Percentiles rank a stretch among this genome's conserved stretches.
Evolutionary conservation across 2,329 filamentous ascomycete species (phyloP).

Genomic region (Madurella fahalii): DNA sequence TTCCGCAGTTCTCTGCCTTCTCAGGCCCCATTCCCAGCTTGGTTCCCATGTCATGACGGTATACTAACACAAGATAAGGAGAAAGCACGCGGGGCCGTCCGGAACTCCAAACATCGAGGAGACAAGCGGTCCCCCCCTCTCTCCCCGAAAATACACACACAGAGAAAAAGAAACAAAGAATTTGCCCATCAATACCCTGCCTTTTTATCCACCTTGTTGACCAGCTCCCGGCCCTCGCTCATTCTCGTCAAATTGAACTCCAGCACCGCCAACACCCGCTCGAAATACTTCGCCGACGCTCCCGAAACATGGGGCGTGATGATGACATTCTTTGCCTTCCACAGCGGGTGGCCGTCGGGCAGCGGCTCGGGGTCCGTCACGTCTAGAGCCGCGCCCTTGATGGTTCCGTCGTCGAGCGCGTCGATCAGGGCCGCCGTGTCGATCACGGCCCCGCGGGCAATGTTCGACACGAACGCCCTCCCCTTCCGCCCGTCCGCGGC

Average conservation of each 20-base stretch:
- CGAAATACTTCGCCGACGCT: constrained; percentile 37
- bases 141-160: no score
- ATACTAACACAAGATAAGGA: no score
- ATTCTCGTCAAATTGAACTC: constrained; percentile 39
- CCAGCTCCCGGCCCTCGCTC: constrained; percentile 35
- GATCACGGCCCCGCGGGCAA: constrained; percentile 57
- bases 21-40: no score
- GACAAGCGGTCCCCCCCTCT: no score
- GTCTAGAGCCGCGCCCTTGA: constrained; percentile 66
- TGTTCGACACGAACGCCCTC: constrained; percentile 64
- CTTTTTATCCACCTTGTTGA: constrained; percentile 39
- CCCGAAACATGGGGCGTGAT: constrained; percentile 54
- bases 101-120: no score
- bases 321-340: constrained; percentile 64
- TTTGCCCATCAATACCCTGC: constrained; percentile 29
- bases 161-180: no score
- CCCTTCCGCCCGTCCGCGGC: constrained; percentile 17
- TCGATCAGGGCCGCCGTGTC: constrained; percentile 55
- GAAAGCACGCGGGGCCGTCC: no score
- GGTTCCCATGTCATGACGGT: no score
- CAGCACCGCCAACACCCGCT: constrained; percentile 41
- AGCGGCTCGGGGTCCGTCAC: constrained; percentile 78
- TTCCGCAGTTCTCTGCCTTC: no score
- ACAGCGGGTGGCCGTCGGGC: constrained; percentile 63
- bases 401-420: constrained; percentile 47